Evolutionary conservation across 176 grass and related monocot genomes (phyloP).

Genomic region (Oryza punctata): DNA sequence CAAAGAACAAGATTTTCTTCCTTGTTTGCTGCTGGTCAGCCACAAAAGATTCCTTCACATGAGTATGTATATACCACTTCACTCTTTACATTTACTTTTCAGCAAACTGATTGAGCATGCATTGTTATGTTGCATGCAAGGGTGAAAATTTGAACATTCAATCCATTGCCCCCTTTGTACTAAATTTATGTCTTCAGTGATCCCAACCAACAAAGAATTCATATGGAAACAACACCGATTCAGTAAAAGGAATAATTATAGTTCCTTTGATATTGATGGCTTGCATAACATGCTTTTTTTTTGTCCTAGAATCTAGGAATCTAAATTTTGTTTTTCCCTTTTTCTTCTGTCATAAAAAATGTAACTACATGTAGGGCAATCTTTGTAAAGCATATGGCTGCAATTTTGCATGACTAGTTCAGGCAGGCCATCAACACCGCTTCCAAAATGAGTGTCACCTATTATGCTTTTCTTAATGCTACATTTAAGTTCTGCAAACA

Average conservation of each 20-base stretch:
- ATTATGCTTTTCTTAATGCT: background rate
- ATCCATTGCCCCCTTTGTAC: background rate
- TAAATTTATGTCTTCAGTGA: background rate
- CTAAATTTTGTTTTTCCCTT: background rate
- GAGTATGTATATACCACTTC: slow-evolving; percentile 52
- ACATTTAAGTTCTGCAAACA: background rate
- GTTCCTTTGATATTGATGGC: background rate
- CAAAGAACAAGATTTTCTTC: slow-evolving; percentile 58
- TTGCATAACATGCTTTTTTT: background rate
- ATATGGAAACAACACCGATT: background rate
- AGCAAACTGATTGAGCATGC: background rate
- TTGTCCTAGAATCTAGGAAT: background rate
- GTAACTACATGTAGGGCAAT: background rate
- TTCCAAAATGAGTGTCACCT: background rate
- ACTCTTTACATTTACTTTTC: background rate
- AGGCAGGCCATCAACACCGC: background rate
- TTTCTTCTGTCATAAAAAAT: background rate
- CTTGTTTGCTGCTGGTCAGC: slow-evolving; percentile 32
- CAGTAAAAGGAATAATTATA: background rate
- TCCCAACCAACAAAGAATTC: background rate
- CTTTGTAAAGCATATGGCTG: too few relatives aligned
- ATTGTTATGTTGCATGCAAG: too few relatives aligned
- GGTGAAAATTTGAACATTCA: slow-evolving; percentile 4
- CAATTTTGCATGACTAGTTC: background rate
- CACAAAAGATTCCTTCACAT: slow-evolving; percentile 61